Percentiles rank a stretch among this genome's conserved stretches.
Conservation (phyloP, 225 moss, liverwort and hornwort species). For the Sphagnum tenellum region DNA sequence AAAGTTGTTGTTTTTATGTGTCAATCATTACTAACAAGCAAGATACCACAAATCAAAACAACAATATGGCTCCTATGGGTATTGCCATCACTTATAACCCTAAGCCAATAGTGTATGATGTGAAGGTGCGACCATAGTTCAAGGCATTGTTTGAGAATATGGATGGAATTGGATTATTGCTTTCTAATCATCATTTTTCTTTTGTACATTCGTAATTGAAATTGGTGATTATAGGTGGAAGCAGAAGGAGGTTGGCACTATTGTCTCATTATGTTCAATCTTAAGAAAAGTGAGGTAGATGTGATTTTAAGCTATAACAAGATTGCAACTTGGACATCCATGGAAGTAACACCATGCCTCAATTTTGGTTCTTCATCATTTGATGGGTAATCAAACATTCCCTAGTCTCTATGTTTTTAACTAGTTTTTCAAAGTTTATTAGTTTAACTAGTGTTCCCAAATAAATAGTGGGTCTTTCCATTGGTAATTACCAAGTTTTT, state of each 20-base stretch:
- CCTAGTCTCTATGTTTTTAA: too few relatives aligned
- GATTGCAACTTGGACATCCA: slow-evolving; percentile 48
- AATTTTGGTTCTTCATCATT: slow-evolving; percentile 55
- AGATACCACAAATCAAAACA: slow-evolving; percentile 11
- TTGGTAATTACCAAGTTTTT: too few relatives aligned
- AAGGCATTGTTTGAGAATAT: slow-evolving; percentile 97
- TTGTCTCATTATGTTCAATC: slow-evolving; percentile 58
- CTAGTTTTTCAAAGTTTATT: too few relatives aligned
- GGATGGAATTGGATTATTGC: slow-evolving; percentile 89
- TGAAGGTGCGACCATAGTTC: slow-evolving; percentile 99
- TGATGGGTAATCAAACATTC: slow-evolving; percentile 71
- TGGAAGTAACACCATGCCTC: slow-evolving; percentile 76
- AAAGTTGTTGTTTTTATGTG: slow-evolving; percentile 39
- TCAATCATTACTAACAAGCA: slow-evolving; percentile 70
- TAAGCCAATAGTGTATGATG: slow-evolving; percentile 78
- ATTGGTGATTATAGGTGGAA: slow-evolving; percentile 36
- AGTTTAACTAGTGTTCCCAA: too few relatives aligned
- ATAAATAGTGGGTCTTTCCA: too few relatives aligned
- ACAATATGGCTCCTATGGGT: slow-evolving; percentile 2
- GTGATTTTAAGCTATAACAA: slow-evolving; percentile 69
- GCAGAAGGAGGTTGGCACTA: slow-evolving; percentile 63
- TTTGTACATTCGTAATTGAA: neutral
- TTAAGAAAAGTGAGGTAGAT: slow-evolving; percentile 66
- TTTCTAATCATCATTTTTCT: neutral
- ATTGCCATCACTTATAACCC: slow-evolving; percentile 40